Evolutionary conservation across 176 grass and related monocot species (phyloP).

Genomic region (maize (Zea mays)): Zm-B73-REFERENCE-NAM-5.0 NC_050104.1:141596501-141597000

Average conservation of each 20-base stretch:
- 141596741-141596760: conserved; percentile 70
- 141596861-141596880: conserved; percentile 69
- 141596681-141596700: conserved; percentile 48
- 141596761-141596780: conserved; percentile 49
- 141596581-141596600: conserved; percentile 49
- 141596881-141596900: conserved; percentile 51
- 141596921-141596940: conserved; percentile 78
- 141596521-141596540: conserved; percentile 67
- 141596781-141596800: conserved; percentile 50
- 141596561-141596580: conserved; percentile 37
- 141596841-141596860: conserved; percentile 54
- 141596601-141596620: conserved; percentile 58
- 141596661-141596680: conserved; percentile 59
- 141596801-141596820: conserved; percentile 84
- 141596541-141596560: conserved; percentile 57
- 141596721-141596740: conserved; percentile 38
- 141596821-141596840: conserved; percentile 61
- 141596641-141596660: conserved; percentile 38
- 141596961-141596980: conserved; percentile 60
- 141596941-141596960: conserved; percentile 51
- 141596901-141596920: conserved; percentile 78
- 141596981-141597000: conserved; percentile 61
- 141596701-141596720: conserved; percentile 42
- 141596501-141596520: conserved; percentile 90
- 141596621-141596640: conserved; percentile 57